These are phyloP conservation scores for Ophiocordyceps robertsii DNA, from an alignment of 2,329 filamentous ascomycete genomes.

Conservation along the genomic window DNA sequence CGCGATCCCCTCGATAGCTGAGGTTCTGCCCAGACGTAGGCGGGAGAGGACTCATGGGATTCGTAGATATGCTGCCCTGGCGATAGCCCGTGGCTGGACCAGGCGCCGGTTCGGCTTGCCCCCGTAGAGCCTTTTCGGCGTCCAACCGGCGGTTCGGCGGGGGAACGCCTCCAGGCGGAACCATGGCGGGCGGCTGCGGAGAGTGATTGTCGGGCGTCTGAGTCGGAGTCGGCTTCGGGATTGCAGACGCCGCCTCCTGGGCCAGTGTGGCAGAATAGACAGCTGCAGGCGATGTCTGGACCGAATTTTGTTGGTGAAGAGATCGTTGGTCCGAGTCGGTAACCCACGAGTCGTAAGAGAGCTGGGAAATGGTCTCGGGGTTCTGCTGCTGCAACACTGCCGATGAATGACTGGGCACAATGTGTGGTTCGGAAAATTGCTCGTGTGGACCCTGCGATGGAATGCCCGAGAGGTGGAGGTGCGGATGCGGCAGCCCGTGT, in stretches of 20 bases:
- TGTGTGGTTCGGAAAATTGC: slow-evolving; percentile 20
- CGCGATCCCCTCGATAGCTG: slow-evolving; percentile 25
- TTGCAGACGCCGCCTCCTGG: slow-evolving; percentile 19
- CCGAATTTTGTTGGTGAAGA: slow-evolving; percentile 28
- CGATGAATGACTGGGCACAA: slow-evolving; percentile 21
- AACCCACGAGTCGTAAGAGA: slow-evolving; percentile 47
- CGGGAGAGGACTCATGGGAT: slow-evolving; percentile 28
- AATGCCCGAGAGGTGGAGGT: slow-evolving; percentile 8
- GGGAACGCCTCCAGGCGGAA: slow-evolving; percentile 30
- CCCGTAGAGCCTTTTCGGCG: slow-evolving; percentile 31
- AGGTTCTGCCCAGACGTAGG: slow-evolving; percentile 21
- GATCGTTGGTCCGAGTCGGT: slow-evolving; percentile 32
- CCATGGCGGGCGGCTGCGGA: slow-evolving; percentile 28
- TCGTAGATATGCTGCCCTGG: slow-evolving; percentile 31
- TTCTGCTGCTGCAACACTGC: slow-evolving; percentile 25
- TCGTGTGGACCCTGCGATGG: slow-evolving; percentile 15
- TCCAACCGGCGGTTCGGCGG: slow-evolving; percentile 34
- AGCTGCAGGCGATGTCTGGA: slow-evolving; percentile 28
- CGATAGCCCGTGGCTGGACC: slow-evolving; percentile 39
- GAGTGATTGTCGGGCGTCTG: slow-evolving; percentile 13
- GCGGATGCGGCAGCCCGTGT: slow-evolving; percentile 18
- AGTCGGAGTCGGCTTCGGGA: slow-evolving; percentile 12
- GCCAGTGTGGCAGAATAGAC: slow-evolving; percentile 21
- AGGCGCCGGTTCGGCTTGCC: slow-evolving; percentile 26
- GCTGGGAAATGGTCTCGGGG: slow-evolving; percentile 46